Conservation (phyloP, 257 asterid species). For the Solanum medicagineum region DNA sequence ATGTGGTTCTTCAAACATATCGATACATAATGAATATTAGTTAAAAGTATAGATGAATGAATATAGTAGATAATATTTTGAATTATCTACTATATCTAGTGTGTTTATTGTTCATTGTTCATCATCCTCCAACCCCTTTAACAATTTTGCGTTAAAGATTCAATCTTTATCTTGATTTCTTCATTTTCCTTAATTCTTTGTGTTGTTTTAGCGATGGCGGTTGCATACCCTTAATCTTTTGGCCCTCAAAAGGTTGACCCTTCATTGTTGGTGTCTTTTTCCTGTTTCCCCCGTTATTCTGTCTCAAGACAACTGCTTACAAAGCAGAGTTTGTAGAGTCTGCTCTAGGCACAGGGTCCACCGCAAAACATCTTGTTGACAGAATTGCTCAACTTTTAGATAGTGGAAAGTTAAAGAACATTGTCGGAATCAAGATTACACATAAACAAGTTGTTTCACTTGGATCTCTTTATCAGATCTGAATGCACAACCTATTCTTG, state of each 20-base stretch:
- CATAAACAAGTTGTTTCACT: constrained; percentile 40
- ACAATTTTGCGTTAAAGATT: too few relatives aligned
- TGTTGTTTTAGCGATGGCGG: too few relatives aligned
- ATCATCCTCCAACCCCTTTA: too few relatives aligned
- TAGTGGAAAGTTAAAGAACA: constrained; percentile 13
- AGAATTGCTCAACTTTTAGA: constrained; percentile 20
- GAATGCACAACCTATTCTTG: constrained; percentile 40
- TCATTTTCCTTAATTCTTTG: too few relatives aligned
- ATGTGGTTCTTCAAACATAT: too few relatives aligned
- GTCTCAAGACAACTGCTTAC: constrained; percentile 28
- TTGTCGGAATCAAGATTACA: constrained; percentile 26
- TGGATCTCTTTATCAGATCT: constrained; percentile 58
- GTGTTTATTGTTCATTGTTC: too few relatives aligned
- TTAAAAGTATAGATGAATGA: too few relatives aligned
- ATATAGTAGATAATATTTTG: too few relatives aligned
- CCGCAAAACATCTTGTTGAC: constrained; percentile 35
- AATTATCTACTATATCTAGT: too few relatives aligned
- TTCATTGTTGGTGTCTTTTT: constrained; percentile 20
- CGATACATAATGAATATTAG: too few relatives aligned
- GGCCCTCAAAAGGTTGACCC: constrained; percentile 16
- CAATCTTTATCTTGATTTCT: too few relatives aligned
- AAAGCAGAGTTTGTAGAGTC: constrained; percentile 32
- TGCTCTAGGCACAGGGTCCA: constrained; percentile 34
- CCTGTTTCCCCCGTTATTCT: constrained; percentile 3
- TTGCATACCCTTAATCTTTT: too few relatives aligned